A percentile compares a stretch with the other conserved stretches of the same genome.
Evolutionary conservation across 257 asterid species (phyloP).

Genomic region (Lantana camara): DNA sequence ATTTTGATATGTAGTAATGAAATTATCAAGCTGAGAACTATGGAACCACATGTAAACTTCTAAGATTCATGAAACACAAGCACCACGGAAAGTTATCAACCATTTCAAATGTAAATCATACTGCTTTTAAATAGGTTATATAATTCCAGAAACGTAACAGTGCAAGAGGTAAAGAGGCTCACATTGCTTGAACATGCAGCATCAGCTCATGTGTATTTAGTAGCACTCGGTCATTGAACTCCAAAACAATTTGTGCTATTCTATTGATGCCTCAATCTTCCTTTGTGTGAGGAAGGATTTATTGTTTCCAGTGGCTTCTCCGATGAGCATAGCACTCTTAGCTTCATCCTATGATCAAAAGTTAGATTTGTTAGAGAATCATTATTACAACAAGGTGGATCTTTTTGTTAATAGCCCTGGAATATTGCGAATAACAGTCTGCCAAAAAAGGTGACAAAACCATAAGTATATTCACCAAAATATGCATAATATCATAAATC

Average conservation of each 20-base stretch:
- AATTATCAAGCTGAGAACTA: too few relatives aligned
- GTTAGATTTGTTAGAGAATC: slow-evolving; percentile 33
- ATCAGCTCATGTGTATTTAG: slow-evolving; percentile 17
- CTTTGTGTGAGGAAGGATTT: slow-evolving; percentile 10
- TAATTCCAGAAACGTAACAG: not conserved
- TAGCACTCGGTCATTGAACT: not conserved
- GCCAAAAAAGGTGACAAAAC: not conserved
- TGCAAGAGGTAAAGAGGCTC: not conserved
- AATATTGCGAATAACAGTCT: slow-evolving; percentile 34
- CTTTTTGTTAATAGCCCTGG: slow-evolving; percentile 30
- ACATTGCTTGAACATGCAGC: slow-evolving; percentile 6
- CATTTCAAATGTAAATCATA: not conserved
- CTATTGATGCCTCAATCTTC: slow-evolving; percentile 20
- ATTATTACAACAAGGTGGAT: slow-evolving; percentile 37
- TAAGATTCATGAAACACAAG: too few relatives aligned
- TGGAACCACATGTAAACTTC: too few relatives aligned
- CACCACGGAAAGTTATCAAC: too few relatives aligned
- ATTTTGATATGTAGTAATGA: too few relatives aligned
- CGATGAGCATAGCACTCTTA: slow-evolving; percentile 2
- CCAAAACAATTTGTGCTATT: slow-evolving; percentile 3
- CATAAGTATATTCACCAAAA: not conserved
- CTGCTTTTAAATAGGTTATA: too few relatives aligned
- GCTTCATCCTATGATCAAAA: slow-evolving; percentile 28
- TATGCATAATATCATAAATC: too few relatives aligned
- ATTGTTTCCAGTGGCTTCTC: slow-evolving; percentile 15